Conservation (phyloP, 78 protist species). For the Dictyostelium citrinum region DNA sequence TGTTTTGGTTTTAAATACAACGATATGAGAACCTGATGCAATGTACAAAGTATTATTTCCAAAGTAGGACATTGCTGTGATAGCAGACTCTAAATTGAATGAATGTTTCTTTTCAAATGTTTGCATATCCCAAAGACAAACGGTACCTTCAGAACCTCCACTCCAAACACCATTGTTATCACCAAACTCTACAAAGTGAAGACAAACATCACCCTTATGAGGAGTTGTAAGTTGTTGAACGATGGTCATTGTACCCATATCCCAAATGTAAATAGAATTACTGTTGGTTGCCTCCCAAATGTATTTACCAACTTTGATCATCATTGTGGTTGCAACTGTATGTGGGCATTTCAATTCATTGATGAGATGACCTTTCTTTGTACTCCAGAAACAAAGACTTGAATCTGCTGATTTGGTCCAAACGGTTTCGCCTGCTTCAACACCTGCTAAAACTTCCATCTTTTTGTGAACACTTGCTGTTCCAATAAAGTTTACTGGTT, state of each 20-base stretch:
- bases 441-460: slow-evolving; percentile 46
- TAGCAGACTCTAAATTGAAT: not conserved
- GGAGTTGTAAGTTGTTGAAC: slow-evolving; percentile 28
- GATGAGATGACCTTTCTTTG: slow-evolving; percentile 47
- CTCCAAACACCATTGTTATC: slow-evolving; percentile 4
- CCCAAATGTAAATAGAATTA: slow-evolving; percentile 33
- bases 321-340: not conserved
- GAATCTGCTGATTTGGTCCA: slow-evolving; percentile 57
- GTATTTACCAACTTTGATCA: slow-evolving; percentile 32
- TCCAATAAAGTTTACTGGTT: slow-evolving; percentile 38
- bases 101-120: slow-evolving; percentile 16
- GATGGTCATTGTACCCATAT: slow-evolving; percentile 61
- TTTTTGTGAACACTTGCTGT: slow-evolving; percentile 41
- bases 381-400: slow-evolving; percentile 50
- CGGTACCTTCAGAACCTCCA: slow-evolving; percentile 22
- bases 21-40: slow-evolving; percentile 1
- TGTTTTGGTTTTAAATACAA: slow-evolving; percentile 27
- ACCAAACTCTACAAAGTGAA: not conserved
- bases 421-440: slow-evolving; percentile 68
- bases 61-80: not conserved
- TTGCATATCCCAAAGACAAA: slow-evolving; percentile 42
- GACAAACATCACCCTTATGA: not conserved
- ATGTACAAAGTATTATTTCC: slow-evolving; percentile 5
- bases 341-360: slow-evolving; percentile 56
- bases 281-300: slow-evolving; percentile 56